phyloP scores from a whole-genome alignment of 495 filamentous ascomycete genomes.

The Penicillium longicatenatum region DNA sequence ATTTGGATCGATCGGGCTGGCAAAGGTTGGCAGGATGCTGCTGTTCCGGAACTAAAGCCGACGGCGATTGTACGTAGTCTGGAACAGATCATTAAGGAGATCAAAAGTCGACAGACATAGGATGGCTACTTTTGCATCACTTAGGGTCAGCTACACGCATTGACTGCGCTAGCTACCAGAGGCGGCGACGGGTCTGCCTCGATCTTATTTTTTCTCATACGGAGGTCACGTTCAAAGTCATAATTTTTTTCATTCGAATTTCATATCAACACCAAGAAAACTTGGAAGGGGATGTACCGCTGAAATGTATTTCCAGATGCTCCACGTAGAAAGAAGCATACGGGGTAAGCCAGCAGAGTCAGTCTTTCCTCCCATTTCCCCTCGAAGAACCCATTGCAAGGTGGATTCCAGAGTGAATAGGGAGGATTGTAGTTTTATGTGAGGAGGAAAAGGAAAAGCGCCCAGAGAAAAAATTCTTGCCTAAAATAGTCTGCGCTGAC shows the following conservation, averaged over 20 bases:
- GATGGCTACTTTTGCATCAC: background rate
- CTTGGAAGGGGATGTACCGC: slow-evolving; percentile 39
- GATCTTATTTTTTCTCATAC: background rate
- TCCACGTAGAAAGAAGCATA: slow-evolving; percentile 50
- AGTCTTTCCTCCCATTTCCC: slow-evolving; percentile 54
- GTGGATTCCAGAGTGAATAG: slow-evolving; percentile 52
- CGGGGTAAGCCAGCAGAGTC: slow-evolving; percentile 53
- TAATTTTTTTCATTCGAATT: background rate
- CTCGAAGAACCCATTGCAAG: slow-evolving; percentile 45
- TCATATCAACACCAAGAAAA: background rate
- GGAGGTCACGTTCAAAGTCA: background rate
- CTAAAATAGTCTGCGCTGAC: slow-evolving; percentile 20
- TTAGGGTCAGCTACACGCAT: background rate
- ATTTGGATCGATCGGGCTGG: slow-evolving; percentile 69
- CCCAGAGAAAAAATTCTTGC: slow-evolving; percentile 24
- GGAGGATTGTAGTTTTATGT: slow-evolving; percentile 47
- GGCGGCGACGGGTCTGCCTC: background rate
- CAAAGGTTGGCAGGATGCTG: slow-evolving; percentile 42
- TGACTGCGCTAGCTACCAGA: background rate
- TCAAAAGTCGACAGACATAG: slow-evolving; percentile 19
- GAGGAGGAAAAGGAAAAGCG: slow-evolving; percentile 40
- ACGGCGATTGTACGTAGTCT: slow-evolving; percentile 34
- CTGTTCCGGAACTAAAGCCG: slow-evolving; percentile 28
- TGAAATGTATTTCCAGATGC: slow-evolving; percentile 53
- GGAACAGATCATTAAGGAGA: slow-evolving; percentile 30